phyloP scores from a whole-genome alignment of 169 alveolate species.

The Plasmodium adleri region DNA sequence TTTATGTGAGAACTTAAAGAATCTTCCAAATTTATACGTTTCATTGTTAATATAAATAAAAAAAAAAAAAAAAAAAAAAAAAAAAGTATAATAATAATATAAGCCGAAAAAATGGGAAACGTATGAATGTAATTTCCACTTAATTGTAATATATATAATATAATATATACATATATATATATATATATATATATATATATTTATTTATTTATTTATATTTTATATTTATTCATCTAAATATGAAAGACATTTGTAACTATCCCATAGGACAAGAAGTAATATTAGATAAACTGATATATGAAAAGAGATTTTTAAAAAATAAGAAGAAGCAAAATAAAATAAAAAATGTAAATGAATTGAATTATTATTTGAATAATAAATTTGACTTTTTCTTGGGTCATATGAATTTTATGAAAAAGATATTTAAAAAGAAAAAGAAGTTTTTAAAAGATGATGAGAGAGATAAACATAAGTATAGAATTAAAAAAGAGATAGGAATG shows the following conservation, averaged over 20 bases:
- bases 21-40: no score
- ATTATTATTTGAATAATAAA: conserved; percentile 38
- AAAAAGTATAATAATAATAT: no score
- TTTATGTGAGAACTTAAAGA: no score
- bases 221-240: no score
- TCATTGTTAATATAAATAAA: no score
- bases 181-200: not conserved
- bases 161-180: not conserved
- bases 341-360: conserved; percentile 13
- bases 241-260: conserved; percentile 17
- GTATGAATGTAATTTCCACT: no score
- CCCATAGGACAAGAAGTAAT: conserved; percentile 60
- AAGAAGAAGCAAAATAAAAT: conserved; percentile 26
- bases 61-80: no score
- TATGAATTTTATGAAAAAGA: conserved; percentile 32
- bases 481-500: not conserved
- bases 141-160: no score
- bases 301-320: conserved; percentile 42
- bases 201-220: not conserved
- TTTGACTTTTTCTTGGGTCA: conserved; percentile 45
- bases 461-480: not conserved
- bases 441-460: not conserved
- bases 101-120: no score
- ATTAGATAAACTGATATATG: conserved; percentile 51
- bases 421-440: conserved; percentile 56